phyloP scores from a whole-genome alignment of 768 basidiomycete genomes.

The Lyophyllum semitale region DNA sequence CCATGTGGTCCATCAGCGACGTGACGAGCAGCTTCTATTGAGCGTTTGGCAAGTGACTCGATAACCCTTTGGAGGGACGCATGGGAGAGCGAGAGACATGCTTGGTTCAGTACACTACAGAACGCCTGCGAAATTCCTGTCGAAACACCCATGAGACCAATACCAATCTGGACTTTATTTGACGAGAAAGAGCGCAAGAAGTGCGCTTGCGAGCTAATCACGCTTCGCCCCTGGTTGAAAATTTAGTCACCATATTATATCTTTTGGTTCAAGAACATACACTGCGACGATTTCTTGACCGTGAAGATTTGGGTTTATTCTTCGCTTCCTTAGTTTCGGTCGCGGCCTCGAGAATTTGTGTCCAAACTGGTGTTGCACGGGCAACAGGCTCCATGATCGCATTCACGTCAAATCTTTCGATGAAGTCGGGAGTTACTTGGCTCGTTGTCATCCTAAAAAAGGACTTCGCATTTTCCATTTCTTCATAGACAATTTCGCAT shows the following conservation, averaged over 20 bases:
- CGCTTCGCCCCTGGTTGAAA: background rate
- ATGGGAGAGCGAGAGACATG: slow-evolving; percentile 5
- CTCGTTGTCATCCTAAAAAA: slow-evolving; percentile 18
- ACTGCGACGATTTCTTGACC: background rate
- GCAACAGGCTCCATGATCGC: slow-evolving; percentile 19
- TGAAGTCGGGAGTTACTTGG: slow-evolving; percentile 20
- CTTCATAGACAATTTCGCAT: slow-evolving; percentile 14
- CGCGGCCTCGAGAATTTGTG: slow-evolving; percentile 13
- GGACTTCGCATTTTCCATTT: no score
- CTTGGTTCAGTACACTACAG: background rate
- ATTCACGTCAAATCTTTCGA: no score
- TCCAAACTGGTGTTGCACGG: slow-evolving; percentile 18
- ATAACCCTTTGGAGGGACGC: slow-evolving; percentile 1
- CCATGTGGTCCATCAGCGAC: slow-evolving; percentile 2
- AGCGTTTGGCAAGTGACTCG: slow-evolving; percentile 2
- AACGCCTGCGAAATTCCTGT: slow-evolving; percentile 2
- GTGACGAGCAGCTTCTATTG: background rate
- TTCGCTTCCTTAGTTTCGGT: no score
- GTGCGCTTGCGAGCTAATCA: background rate
- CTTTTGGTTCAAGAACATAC: background rate
- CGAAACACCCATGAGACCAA: slow-evolving; percentile 4
- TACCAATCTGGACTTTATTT: slow-evolving; percentile 2
- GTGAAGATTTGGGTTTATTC: background rate
- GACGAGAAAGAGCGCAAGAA: background rate
- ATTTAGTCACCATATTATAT: background rate